Evolutionary conservation across 495 filamentous ascomycete genomes (phyloP), one percentile per base, ranked within the genome.

Genomic region (Trichoderma virens): DNA sequence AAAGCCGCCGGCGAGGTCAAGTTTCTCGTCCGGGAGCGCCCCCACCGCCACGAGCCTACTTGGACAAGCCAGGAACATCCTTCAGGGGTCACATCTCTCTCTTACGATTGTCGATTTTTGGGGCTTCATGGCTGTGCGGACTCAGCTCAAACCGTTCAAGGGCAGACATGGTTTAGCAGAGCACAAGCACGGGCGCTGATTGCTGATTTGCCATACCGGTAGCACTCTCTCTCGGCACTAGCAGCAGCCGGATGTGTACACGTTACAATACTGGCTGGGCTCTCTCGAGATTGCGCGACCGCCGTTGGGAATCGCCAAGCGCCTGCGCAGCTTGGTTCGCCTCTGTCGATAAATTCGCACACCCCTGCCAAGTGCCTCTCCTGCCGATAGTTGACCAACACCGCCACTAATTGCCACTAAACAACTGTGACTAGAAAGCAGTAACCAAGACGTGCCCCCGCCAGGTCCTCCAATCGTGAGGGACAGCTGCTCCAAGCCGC

Each of bases 321-420:
- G 51, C 27, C 51, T 28, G 23, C 51, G 25, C 51, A 20, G 51
- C 51, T 56, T 56, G 27, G 47, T 30, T 16, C 27, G 51, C 51
- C 23, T 56, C 25, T 56, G 9, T n/a, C 51, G 27, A 56, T 9
- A 28, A 30, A 56, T 30, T 56, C 16, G 13, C 51, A 56, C 51
- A 11, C 51, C 51, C 51, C 51, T 56, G n/a, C 41, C 41, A 13
- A 18, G 41, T 45, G 4, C n/a, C n/a, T 45, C 41, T 35, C 41
- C 41, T 45, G 41, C 16, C 41, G 25, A 28, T 13, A 16, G 25
- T 30, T 56, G 51, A 28, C 51, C 51, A 56, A 56, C 51, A 56
- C 51, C 30, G 51, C 51, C 51, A 56, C 51, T 56, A 56, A 56
- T 56, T 30, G 51, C 51, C 51, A 56, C 51, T 28, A 56, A 30